These are phyloP conservation scores for Tagetes erecta DNA, from an alignment of 129 eudicot species.

Conservation along the genomic window DNA sequence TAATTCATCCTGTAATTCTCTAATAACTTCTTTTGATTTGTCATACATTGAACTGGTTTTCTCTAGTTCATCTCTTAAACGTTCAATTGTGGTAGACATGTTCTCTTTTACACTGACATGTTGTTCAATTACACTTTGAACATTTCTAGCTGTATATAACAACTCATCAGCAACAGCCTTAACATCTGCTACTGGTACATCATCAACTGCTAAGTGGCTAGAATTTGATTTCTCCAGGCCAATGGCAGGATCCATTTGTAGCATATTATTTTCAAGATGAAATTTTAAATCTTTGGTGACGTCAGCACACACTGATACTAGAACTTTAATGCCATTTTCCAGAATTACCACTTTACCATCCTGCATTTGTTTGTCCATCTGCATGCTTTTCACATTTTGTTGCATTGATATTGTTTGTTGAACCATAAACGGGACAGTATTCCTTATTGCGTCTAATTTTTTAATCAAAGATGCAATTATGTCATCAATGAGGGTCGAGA, in stretches of 20 bases:
- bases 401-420: slow-evolving; percentile 47
- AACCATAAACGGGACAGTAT: slow-evolving; percentile 33
- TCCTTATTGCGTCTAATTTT: slow-evolving; percentile 46
- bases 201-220: slow-evolving; percentile 26
- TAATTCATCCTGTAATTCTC: slow-evolving; percentile 51
- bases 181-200: slow-evolving; percentile 17
- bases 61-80: slow-evolving; percentile 44
- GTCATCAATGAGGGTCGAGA: slow-evolving; percentile 55
- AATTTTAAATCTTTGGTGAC: slow-evolving; percentile 46
- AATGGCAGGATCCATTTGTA: slow-evolving; percentile 33
- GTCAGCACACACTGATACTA: slow-evolving; percentile 55
- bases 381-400: slow-evolving; percentile 42
- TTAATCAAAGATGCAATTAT: slow-evolving; percentile 46
- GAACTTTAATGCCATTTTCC: slow-evolving; percentile 44
- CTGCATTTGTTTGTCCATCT: slow-evolving; percentile 46
- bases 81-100: slow-evolving; percentile 34
- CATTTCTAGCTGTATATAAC: slow-evolving; percentile 47
- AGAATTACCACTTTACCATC: slow-evolving; percentile 33
- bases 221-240: slow-evolving; percentile 28
- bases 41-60: slow-evolving; percentile 39
- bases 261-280: slow-evolving; percentile 28
- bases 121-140: slow-evolving; percentile 40
- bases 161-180: slow-evolving; percentile 49
- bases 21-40: slow-evolving; percentile 50
- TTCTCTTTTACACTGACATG: slow-evolving; percentile 35